Evolutionary conservation across 208 protist species (phyloP), one percentile per base, ranked within the genome.

Genomic region (Strigomonas culicis): DNA sequence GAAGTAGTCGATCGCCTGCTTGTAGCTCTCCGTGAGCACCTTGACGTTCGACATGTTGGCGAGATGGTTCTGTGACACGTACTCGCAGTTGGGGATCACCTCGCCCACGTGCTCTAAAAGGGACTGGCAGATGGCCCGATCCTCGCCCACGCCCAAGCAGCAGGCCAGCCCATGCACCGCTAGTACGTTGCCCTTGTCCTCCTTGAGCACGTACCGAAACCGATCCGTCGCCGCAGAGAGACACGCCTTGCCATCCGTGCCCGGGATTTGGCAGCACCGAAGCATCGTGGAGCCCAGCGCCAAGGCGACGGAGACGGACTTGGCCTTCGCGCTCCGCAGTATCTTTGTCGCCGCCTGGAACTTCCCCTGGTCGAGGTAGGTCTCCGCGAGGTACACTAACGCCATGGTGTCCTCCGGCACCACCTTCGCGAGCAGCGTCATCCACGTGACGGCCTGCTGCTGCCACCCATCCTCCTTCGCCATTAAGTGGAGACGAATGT

Each of bases 91-190:
- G n/a, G 86, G 69, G 46, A 61, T 62, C 47, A 89, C 77, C 67
- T 90, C 86, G 31, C 80, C 77, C 24, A 95, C 80, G 34, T 75
- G 77, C 52, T 91, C 75, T 43, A 95, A 73, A 27, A 93, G 69
- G 21, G 77, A 84, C 72, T 92, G 82, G 22, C 75, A 84, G 11
- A 61, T 74, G 43, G 91, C 82, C 62, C 75, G 72, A 41, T 83
- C 56, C 11, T 69, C 72, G 65, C 87, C 82, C 0, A 93, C 63
- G 21, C 79, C 86, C 27, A 92, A 63, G 75, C 89, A 95, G 72
- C 86, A 95, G 41, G 86, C 86, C 41, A 92, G 66, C 31, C 89
- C 89, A 69, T 95, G 89, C 3, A 84, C 86, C 0, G 86, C 89
- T 4, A 93, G 62, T 11, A 95, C 70, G 61, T 95, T 95, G 39